These are phyloP conservation scores for Colletotrichum filicis DNA, from an alignment of 2,329 filamentous ascomycete species.

Conservation along the genomic window DNA sequence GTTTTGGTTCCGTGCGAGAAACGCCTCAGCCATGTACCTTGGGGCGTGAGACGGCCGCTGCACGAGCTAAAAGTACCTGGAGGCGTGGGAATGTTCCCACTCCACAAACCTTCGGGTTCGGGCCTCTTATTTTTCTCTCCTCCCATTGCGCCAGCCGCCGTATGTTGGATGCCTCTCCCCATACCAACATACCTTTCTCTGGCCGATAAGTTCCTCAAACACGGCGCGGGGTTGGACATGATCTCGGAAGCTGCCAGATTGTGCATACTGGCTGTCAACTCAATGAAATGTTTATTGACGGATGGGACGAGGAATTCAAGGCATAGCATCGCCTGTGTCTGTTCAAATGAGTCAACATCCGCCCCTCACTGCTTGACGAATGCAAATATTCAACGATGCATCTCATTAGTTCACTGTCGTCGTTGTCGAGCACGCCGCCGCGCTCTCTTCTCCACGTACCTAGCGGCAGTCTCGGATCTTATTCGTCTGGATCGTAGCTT, in stretches of 20 bases:
- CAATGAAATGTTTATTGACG: background rate
- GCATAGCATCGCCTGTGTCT: background rate
- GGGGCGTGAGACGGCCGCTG: conserved; percentile 21
- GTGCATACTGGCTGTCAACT: background rate
- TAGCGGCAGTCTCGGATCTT: background rate
- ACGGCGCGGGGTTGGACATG: background rate
- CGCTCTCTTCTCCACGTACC: conserved; percentile 8
- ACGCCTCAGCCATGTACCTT: background rate
- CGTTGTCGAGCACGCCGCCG: conserved; percentile 15
- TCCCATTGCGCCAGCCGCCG: background rate
- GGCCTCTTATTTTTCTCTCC: background rate
- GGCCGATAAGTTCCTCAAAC: background rate
- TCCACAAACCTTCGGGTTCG: background rate
- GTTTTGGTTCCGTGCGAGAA: background rate
- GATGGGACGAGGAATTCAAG: background rate
- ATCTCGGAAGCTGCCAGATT: background rate
- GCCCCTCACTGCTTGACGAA: background rate
- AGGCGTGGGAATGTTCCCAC: conserved; percentile 27
- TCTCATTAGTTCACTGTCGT: conserved; percentile 13
- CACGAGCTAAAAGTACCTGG: conserved; percentile 24
- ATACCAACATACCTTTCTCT: background rate
- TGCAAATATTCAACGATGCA: conserved; percentile 18
- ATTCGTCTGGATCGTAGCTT: conserved; percentile 21
- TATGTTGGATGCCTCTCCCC: background rate
- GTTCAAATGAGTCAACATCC: background rate